Base-by-base conservation (phyloP, 768 basidiomycete genomes). In the Daedalea quercina region DNA sequence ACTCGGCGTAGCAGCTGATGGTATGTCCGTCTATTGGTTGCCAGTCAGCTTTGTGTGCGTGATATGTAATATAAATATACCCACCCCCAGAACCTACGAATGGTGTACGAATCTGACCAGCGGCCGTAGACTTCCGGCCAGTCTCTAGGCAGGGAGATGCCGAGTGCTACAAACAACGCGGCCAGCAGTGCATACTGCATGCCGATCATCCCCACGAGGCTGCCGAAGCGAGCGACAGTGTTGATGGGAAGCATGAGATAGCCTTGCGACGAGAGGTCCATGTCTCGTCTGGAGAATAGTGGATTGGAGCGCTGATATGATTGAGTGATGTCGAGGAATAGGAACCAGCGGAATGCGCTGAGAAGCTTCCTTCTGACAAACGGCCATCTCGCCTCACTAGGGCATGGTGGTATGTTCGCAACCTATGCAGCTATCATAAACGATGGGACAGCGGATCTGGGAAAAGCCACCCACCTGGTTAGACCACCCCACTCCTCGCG, bases 51-150 rank as follows among this genome's bases (percentile, higher is more conserved):
- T 4, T n/a, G n/a, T 1, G 8, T n/a, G 12, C 11, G 13, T n/a
- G 28, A 12, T 33, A 44, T n/a, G n/a, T 41, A 1, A 19, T 26
- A 24, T 44, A 9, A 9, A 45, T 45, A 6, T 11, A 19, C 60
- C 45, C 37, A 60, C 61, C 58, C 54, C 58, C 61, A 62, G 25
- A 58, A 52, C 23, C 55, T 49, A 13, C 61, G 52, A n/a, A 62
- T 41, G 3, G 61, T 62, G 34, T 60, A 62, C 17, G 61, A 54
- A 20, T 60, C 57, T 1, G 47, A 42, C 57, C 57, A 60, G 9
- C 23, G 12, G 0, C 72, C 72, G 51, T 70, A 76, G 8, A 73
- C n/a, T 20, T 62, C 64, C 1, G 73, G 72, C 74, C 75, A 77
- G 26, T 68, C 65, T n/a, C 59, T 54, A 0, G 71, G 70, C 20